A percentile compares a stretch with the other conserved stretches of the same genome.
phyloP scores from a whole-genome alignment of 208 protist species.

The Jaenimonas drosophilae region DNA sequence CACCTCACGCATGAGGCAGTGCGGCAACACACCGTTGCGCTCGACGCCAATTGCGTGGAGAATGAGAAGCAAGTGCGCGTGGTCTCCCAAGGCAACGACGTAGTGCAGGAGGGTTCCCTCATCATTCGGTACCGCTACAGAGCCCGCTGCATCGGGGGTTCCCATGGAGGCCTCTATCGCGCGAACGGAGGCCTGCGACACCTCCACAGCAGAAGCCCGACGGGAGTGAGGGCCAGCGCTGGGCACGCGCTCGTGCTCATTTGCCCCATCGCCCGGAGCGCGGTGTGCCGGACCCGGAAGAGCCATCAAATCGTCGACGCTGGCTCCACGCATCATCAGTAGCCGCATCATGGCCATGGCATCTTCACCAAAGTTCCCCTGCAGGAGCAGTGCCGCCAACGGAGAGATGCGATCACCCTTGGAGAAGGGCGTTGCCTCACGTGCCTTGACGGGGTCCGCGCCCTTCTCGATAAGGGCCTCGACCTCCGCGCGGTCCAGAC shows the following conservation, averaged over 20 bases:
- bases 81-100: conserved; percentile 49
- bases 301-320: conserved; percentile 26
- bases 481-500: conserved; percentile 21
- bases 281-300: conserved; percentile 15
- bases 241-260: neutral
- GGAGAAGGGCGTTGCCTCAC: conserved; percentile 34
- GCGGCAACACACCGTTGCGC: conserved; percentile 12
- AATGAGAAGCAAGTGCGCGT: conserved; percentile 39
- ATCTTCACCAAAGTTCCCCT: conserved; percentile 16
- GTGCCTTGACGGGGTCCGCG: conserved; percentile 38
- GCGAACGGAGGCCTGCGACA: neutral
- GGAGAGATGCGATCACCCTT: conserved; percentile 20
- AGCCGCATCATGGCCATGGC: conserved; percentile 31
- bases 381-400: conserved; percentile 30
- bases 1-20: conserved; percentile 16
- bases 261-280: conserved; percentile 1
- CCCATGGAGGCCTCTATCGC: neutral
- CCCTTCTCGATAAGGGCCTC: conserved; percentile 38
- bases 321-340: conserved; percentile 42
- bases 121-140: neutral
- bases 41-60: conserved; percentile 25
- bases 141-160: neutral
- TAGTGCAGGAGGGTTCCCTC: conserved; percentile 60
- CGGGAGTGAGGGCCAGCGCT: neutral
- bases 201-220: neutral